Evolutionary conservation across 2,329 filamentous ascomycete species (phyloP).

Genomic region (Zalaria obscura): DNA sequence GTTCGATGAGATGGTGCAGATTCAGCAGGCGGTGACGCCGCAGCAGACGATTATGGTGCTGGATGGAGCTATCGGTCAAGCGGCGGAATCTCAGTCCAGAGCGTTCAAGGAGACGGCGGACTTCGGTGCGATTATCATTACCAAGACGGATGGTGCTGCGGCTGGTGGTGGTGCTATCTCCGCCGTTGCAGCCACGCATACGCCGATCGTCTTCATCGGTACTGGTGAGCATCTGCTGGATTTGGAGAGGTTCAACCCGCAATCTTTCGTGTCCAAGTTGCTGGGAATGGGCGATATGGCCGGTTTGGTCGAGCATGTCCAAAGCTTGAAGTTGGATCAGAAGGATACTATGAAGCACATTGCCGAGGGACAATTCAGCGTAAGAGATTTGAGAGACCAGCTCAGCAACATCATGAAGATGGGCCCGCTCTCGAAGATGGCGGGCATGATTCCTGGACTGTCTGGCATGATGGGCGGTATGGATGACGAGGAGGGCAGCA

Average conservation of each 20-base stretch:
- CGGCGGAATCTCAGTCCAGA: constrained; percentile 84
- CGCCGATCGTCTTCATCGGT: constrained; percentile 94
- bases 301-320: constrained; percentile 89
- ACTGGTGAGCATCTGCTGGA: constrained; percentile 97
- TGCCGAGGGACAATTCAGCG: constrained; percentile 87
- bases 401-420: constrained; percentile 99
- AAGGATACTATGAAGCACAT: constrained; percentile 99
- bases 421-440: constrained; percentile 94
- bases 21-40: constrained; percentile 76
- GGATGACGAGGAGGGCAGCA: constrained; percentile 89
- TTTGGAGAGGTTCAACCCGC: constrained; percentile 79
- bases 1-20: constrained; percentile 96
- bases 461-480: constrained; percentile 88
- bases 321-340: constrained; percentile 86
- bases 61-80: constrained; percentile 90
- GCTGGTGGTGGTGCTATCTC: constrained; percentile 95
- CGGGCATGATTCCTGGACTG: constrained; percentile 95
- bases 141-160: constrained; percentile 93
- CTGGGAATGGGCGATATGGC: constrained; percentile 96
- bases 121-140: constrained; percentile 97
- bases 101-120: constrained; percentile 96
- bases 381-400: constrained; percentile 88
- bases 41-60: constrained; percentile 98
- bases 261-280: constrained; percentile 86
- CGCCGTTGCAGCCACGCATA: constrained; percentile 88